Conservation (phyloP, 495 filamentous ascomycete genomes). For the Poronia punctata region DNA sequence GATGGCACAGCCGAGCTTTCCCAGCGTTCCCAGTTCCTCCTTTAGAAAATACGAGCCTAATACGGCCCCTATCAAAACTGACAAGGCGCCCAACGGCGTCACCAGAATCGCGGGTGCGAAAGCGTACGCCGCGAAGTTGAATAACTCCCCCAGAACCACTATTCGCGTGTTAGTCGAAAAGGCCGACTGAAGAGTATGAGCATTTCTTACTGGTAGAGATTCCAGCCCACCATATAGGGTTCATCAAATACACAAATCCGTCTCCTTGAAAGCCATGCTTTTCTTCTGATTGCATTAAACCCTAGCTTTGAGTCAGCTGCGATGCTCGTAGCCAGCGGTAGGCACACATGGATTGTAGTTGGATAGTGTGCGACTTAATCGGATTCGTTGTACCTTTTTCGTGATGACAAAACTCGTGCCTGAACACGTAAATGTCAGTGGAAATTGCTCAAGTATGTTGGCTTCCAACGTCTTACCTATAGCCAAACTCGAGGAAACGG, state of each 20-base stretch:
- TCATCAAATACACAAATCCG: conserved; percentile 87
- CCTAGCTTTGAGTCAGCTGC: conserved; percentile 44
- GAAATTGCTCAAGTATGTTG: too few species aligned
- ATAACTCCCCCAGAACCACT: conserved; percentile 82
- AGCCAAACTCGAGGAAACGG: conserved; percentile 85
- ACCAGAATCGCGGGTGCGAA: conserved; percentile 97
- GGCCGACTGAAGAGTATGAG: too few species aligned
- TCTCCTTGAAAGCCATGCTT: conserved; percentile 94
- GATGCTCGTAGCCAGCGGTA: conserved; percentile 3
- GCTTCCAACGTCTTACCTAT: too few species aligned
- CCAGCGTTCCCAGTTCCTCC: conserved; percentile 79
- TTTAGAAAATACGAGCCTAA: conserved; percentile 90
- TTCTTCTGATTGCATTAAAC: conserved; percentile 82
- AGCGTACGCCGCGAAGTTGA: conserved; percentile 96
- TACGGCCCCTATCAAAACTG: conserved; percentile 91
- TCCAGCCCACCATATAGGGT: conserved; percentile 91
- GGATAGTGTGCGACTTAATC: too few species aligned
- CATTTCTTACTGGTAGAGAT: conserved; percentile 68
- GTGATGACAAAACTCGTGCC: conserved; percentile 92
- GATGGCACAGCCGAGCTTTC: conserved; percentile 90
- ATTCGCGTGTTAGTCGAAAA: conserved; percentile 9
- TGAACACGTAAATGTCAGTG: too few species aligned
- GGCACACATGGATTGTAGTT: conserved; percentile 12
- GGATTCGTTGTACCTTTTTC: conserved; percentile 58
- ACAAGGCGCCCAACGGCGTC: conserved; percentile 86